Conservation (phyloP, 2,329 filamentous ascomycete species). For the Penicillium sp. region DNA sequence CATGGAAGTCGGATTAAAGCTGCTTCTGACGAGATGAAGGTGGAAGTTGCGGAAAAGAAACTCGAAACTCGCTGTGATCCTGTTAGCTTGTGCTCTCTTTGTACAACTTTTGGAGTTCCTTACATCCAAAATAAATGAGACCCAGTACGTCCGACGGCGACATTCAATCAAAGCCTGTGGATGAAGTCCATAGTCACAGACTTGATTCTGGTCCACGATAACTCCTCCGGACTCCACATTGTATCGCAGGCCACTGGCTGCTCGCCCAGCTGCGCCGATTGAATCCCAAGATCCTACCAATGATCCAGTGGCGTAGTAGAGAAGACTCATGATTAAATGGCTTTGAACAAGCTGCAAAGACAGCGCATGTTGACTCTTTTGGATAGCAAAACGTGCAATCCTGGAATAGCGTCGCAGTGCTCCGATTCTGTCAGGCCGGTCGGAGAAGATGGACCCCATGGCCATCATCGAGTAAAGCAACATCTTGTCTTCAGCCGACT, state of each 20-base stretch:
- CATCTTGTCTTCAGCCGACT: slow-evolving; percentile 58
- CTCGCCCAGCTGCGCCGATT: slow-evolving; percentile 62
- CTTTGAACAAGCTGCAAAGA: slow-evolving; percentile 67
- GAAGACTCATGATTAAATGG: slow-evolving; percentile 66
- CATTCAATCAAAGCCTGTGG: slow-evolving; percentile 64
- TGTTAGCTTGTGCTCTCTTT: not conserved
- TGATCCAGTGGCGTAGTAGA: slow-evolving; percentile 64
- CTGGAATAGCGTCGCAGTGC: slow-evolving; percentile 52
- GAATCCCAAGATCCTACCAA: slow-evolving; percentile 64
- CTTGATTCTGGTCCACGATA: slow-evolving; percentile 46
- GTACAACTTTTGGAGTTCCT: slow-evolving; percentile 26
- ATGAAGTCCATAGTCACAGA: slow-evolving; percentile 60
- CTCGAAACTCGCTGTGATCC: slow-evolving; percentile 58
- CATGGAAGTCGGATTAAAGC: slow-evolving; percentile 68
- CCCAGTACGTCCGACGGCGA: slow-evolving; percentile 71
- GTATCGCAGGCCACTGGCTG: slow-evolving; percentile 60
- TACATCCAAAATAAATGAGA: slow-evolving; percentile 68
- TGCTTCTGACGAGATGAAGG: slow-evolving; percentile 63
- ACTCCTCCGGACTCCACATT: slow-evolving; percentile 62
- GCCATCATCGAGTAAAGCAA: slow-evolving; percentile 62
- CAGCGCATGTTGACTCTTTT: slow-evolving; percentile 53
- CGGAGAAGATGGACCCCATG: slow-evolving; percentile 57
- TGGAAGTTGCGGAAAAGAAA: slow-evolving; percentile 56
- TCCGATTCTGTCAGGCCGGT: slow-evolving; percentile 45
- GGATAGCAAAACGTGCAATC: slow-evolving; percentile 60